Evolutionary conservation across 257 asterid species (phyloP).

Genomic region (Solanum raphanifolium): DNA sequence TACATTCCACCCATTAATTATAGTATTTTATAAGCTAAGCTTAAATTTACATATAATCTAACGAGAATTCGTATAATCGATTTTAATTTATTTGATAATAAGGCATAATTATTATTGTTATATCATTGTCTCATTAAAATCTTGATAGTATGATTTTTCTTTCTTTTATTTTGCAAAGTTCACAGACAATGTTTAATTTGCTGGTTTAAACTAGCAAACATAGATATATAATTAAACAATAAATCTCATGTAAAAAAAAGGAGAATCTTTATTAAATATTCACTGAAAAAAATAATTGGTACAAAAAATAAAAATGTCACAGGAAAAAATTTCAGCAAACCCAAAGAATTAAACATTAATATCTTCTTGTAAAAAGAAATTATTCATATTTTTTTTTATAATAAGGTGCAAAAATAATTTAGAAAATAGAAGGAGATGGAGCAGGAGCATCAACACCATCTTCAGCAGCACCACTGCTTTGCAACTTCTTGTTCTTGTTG

Average conservation of each 20-base stretch:
- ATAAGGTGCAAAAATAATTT: not conserved
- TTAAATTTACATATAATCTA: not conserved
- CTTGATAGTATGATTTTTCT: not conserved
- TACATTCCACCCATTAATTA: not conserved
- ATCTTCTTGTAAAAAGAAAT: not conserved
- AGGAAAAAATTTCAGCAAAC: not conserved
- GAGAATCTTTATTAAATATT: not conserved
- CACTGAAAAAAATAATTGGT: not conserved
- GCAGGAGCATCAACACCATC: constrained; percentile 18
- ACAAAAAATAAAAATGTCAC: no score
- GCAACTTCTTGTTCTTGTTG: constrained; percentile 4
- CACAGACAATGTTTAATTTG: no score
- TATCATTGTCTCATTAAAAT: not conserved
- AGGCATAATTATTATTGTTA: not conserved
- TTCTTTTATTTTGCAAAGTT: not conserved
- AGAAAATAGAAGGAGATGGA: constrained; percentile 20
- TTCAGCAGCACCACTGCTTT: constrained; percentile 1
- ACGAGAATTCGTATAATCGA: not conserved
- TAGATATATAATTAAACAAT: not conserved
- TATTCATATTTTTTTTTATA: not conserved
- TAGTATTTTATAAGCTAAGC: not conserved
- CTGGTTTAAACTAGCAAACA: not conserved
- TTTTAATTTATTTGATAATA: not conserved
- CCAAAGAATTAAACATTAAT: not conserved
- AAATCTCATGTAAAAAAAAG: not conserved